Base-by-base conservation (phyloP, 306 rosid species). In the Quercus variabilis region DNA sequence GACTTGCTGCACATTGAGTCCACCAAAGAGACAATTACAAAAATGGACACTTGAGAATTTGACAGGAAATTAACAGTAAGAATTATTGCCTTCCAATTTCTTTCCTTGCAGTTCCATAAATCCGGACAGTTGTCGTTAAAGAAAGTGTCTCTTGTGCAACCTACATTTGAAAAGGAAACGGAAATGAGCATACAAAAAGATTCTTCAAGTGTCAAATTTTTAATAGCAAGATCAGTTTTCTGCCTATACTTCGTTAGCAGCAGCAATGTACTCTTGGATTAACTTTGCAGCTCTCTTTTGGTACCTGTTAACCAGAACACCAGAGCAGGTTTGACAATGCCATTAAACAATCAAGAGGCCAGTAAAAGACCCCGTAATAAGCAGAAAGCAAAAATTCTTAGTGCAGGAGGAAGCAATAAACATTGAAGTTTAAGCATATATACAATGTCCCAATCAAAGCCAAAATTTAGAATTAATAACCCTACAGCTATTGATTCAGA, bases 231-330 rank as follows among this genome's bases (percentile, higher is more conserved):
- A 75, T 73, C 69, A 33, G 67, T 6, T 60, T 77, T 60, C 64
- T 18, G 65, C 77, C 74, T 70, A 82, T 93, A 91, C 98, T 58
- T 93, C 91, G 67, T 83, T 90, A 64, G 93, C 92, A 80, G 71
- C 80, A 84, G 97, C 94, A 33, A 90, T 78, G 87, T 88, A 86
- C 77, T 93, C 94, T 80, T 90, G 98, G 77, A 81, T 77, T 79
- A 89, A 82, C 85, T 79, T 87, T 51, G 92, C 92, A 57, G 91
- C 89, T 77, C 84, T 86, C 87, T 85, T 86, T 83, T 81, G 90
- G 74, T 90, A 88, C 92, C 98, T 93, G 57, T 73, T 13, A 55
- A 55, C 35, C 18, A 55, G 3, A 73, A 62, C 62, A 43, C 51
- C 18, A 55, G 3, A 73, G 71, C 62, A 81, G 55, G 62, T 55